Evolutionary conservation across 75 land plant species (phyloP).

Genomic region (Sequoia sempervirens): DNA sequence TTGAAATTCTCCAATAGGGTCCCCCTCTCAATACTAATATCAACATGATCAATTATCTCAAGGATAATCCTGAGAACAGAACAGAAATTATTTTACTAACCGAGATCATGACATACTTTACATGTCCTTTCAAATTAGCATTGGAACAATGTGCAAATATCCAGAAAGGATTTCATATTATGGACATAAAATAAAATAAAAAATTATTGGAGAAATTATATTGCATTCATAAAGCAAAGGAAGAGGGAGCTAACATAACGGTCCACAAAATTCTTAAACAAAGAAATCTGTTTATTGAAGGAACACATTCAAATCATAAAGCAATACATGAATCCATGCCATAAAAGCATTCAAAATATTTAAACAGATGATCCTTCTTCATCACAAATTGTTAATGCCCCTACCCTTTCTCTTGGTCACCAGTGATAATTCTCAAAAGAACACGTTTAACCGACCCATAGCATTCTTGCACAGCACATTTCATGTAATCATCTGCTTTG

Average conservation of each 20-base stretch:
- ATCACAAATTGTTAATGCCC: conserved; percentile 4
- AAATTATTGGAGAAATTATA: not conserved
- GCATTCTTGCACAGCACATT: conserved; percentile 72
- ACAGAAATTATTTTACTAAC: not conserved
- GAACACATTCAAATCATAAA: conserved; percentile 1
- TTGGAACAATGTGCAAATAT: no score
- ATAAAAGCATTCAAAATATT: not conserved
- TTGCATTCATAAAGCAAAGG: not conserved
- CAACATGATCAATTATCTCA: conserved; percentile 49
- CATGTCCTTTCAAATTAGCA: no score
- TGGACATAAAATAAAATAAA: not conserved
- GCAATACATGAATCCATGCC: not conserved
- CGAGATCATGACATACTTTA: not conserved
- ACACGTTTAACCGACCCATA: conserved; percentile 63
- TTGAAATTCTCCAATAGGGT: conserved; percentile 46
- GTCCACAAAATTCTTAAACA: not conserved
- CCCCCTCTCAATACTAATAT: conserved; percentile 27
- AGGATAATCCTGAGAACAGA: conserved; percentile 43
- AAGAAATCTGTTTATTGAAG: not conserved
- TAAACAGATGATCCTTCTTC: not conserved
- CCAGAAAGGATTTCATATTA: no score
- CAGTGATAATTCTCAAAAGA: conserved; percentile 38
- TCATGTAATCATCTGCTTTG: conserved; percentile 69
- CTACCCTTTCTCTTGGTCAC: conserved; percentile 57
- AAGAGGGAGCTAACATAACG: not conserved